Conservation (phyloP, 495 filamentous ascomycete species). For the Daldinia vernicosa region DNA sequence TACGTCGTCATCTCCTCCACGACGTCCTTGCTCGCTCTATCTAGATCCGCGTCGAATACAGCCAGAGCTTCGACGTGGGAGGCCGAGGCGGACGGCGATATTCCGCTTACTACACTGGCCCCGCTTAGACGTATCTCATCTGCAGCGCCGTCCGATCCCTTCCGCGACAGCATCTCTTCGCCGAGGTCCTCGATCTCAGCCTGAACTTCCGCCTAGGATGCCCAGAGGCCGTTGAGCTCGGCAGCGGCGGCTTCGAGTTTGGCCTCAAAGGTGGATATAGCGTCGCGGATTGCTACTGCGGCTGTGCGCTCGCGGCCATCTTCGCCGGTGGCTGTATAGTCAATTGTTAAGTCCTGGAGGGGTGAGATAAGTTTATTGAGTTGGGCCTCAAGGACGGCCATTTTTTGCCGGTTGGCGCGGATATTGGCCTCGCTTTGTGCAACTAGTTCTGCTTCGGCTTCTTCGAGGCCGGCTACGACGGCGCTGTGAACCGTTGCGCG, state of each 20-base stretch:
- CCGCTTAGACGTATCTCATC: not conserved
- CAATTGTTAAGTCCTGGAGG: conserved; percentile 19
- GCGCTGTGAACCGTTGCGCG: conserved; percentile 31
- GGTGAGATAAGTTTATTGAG: conserved; percentile 11
- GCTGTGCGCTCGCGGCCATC: conserved; percentile 29
- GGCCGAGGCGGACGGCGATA: conserved; percentile 17
- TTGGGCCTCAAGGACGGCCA: conserved; percentile 5
- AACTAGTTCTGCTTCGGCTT: conserved; percentile 10
- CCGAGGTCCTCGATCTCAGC: conserved; percentile 33
- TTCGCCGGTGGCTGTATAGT: conserved; percentile 26
- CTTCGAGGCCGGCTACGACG: conserved; percentile 6
- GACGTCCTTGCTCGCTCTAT: conserved; percentile 32
- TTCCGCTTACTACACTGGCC: conserved; percentile 28
- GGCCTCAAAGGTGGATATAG: conserved; percentile 17
- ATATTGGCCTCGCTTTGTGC: conserved; percentile 8
- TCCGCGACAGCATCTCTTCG: conserved; percentile 11
- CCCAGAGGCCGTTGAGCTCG: conserved; percentile 39
- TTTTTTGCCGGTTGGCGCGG: conserved; percentile 9
- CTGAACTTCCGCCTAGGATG: conserved; percentile 25
- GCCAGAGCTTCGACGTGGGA: conserved; percentile 19
- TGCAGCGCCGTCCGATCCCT: conserved; percentile 9
- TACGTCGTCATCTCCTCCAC: conserved; percentile 44
- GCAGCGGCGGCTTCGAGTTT: conserved; percentile 1
- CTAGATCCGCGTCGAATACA: conserved; percentile 30
- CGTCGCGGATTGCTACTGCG: conserved; percentile 22